Evolutionary conservation across 202 grass and related monocot genomes (phyloP), one percentile per base, ranked within the genome.

Genomic region (Dendrocalamus latiflorus): DNA sequence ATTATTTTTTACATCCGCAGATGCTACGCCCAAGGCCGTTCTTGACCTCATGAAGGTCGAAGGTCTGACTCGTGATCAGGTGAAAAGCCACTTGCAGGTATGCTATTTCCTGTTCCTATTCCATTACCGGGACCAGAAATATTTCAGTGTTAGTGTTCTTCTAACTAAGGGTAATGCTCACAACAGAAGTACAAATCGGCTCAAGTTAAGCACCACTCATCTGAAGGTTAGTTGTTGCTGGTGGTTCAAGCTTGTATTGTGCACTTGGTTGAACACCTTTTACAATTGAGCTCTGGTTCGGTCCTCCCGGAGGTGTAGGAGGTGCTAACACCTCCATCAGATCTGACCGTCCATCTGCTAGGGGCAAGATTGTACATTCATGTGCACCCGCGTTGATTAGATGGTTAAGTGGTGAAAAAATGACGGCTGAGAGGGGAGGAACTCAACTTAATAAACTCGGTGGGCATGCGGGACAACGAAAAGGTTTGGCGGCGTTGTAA

Each of bases 21-120:
- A 14, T 38, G 76, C 76, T 65, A 78, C 36, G 15, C 60, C 60
- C 37, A 65, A 78, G 64, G 60, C 26, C 28, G 53, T 78, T 51
- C 44, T 78, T 50, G 60, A 24, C 1, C 21, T 65, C 11, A 78
- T 78, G 76, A 53, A 78, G 34, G 44, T 65, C 21, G 60, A 66
- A 38, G 60, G 60, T 66, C 76, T 78, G 44, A 78, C 60, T 51
- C 76, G 76, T 65, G 60, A 78, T 14, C 76, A 78, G 1, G 76
- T 78, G 12, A 78, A 78, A 78, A 78, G 76, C 12, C 76, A 78
- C 60, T 78, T 78, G 44, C 76, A 65, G 60, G 76, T 65, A 65
- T 50, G 30, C 6, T 16, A 48, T 21, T 48, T 63, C 24, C 25
- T 30, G 43, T 48, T n/a, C 17, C 9, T 15, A 21, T 78, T 21